Evolutionary conservation across 2,329 filamentous ascomycete species (phyloP).

Genomic region (Leptographium lundbergii): DNA sequence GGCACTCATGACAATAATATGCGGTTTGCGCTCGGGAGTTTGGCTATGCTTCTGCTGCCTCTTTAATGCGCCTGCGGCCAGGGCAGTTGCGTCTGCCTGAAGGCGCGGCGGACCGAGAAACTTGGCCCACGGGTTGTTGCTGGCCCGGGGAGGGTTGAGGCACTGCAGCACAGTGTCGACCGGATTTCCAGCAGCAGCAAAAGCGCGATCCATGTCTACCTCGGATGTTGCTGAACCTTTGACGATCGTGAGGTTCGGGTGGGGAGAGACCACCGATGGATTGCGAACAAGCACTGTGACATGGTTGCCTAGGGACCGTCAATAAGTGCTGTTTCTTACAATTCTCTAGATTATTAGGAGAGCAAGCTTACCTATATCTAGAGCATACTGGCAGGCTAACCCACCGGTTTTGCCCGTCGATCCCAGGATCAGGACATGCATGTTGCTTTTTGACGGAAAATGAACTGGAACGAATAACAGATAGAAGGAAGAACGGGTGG

Average conservation of each 20-base stretch:
- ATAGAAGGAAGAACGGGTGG: background rate
- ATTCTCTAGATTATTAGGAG: background rate
- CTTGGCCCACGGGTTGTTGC: background rate
- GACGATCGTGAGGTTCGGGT: background rate
- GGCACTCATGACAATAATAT: background rate
- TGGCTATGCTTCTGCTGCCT: background rate
- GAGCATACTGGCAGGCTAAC: background rate
- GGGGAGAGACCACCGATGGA: background rate
- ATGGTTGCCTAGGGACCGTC: background rate
- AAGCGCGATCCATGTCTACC: background rate
- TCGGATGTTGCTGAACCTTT: background rate
- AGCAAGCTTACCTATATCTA: background rate
- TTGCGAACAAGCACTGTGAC: background rate
- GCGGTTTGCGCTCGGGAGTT: background rate
- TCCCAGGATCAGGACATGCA: background rate
- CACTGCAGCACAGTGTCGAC: slow-evolving; percentile 1
- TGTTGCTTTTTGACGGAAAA: background rate
- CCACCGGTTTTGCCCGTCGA: background rate
- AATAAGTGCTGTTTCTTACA: background rate
- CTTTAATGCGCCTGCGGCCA: background rate
- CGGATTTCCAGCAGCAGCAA: background rate
- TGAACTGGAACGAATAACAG: background rate
- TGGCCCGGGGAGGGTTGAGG: background rate
- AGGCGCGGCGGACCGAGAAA: slow-evolving; percentile 1
- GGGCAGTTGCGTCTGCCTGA: background rate